These are phyloP conservation scores for Pseudoscleropodium purum DNA, from an alignment of 225 moss, liverwort and hornwort genomes.

Conservation along the genomic window DNA sequence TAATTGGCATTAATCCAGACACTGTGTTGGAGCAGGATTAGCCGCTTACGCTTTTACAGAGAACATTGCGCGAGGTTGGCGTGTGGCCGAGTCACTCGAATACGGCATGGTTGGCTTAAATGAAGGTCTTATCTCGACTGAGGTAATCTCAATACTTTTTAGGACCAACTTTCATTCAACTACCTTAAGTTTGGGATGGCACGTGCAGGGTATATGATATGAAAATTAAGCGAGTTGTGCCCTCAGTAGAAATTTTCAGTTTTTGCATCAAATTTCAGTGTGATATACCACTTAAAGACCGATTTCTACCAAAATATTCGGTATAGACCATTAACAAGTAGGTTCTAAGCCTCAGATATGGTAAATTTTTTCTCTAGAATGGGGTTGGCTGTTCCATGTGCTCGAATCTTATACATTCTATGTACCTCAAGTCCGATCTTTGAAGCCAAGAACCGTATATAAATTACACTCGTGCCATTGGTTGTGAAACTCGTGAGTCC, in stretches of 20 bases:
- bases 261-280: not conserved
- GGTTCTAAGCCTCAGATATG: not conserved
- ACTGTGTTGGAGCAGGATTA: conserved; percentile 47
- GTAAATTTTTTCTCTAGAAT: not conserved
- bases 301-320: not conserved
- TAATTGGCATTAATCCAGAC: not conserved
- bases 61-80: conserved; percentile 82
- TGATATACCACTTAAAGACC: not conserved
- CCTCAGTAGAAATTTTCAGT: not conserved
- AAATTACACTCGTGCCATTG: not conserved
- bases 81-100: conserved; percentile 86
- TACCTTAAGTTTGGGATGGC: not conserved
- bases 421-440: not conserved
- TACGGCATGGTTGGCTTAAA: conserved; percentile 91
- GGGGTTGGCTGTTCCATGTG: not conserved
- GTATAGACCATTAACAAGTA: not conserved
- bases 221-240: not conserved
- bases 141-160: conserved; percentile 32
- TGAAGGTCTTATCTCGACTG: conserved; percentile 82
- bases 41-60: conserved; percentile 85
- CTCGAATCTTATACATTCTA: not conserved
- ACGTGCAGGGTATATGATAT: not conserved
- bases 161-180: not conserved
- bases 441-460: not conserved
- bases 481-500: not conserved